These are phyloP conservation scores for Botrytis aclada DNA, from an alignment of 2,329 filamentous ascomycete species.

Conservation along the genomic window DNA sequence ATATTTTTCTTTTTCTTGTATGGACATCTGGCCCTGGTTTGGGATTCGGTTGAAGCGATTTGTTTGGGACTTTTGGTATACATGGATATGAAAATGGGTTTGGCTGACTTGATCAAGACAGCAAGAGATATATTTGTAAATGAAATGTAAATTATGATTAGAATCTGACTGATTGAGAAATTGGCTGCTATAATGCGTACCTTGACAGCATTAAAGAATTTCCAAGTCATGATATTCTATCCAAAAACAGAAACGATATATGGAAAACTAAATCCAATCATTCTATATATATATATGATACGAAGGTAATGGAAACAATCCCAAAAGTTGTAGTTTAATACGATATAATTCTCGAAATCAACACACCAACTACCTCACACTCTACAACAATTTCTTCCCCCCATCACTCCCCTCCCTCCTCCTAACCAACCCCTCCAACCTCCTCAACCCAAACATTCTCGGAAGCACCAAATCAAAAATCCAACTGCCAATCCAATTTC, in stretches of 20 bases:
- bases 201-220: not conserved
- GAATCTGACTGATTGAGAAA: too few relatives aligned
- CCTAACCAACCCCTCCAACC: constrained; percentile 22
- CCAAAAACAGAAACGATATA: too few relatives aligned
- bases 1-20: too few relatives aligned
- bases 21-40: not conserved
- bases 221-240: not conserved
- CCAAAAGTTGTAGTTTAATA: not conserved
- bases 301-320: not conserved
- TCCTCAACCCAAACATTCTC: constrained; percentile 31
- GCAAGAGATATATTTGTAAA: not conserved
- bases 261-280: not conserved
- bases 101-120: not conserved
- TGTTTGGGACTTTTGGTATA: not conserved
- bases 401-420: not conserved
- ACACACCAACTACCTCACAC: not conserved
- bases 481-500: constrained; percentile 29
- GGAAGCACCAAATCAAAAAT: constrained; percentile 31
- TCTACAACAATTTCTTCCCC: not conserved
- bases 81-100: not conserved
- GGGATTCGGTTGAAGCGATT: not conserved
- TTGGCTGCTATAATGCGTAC: not conserved
- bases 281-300: not conserved
- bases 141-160: not conserved
- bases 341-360: not conserved